Conservation (phyloP, 2,329 filamentous ascomycete species). For the Fusarium sp. region DNA sequence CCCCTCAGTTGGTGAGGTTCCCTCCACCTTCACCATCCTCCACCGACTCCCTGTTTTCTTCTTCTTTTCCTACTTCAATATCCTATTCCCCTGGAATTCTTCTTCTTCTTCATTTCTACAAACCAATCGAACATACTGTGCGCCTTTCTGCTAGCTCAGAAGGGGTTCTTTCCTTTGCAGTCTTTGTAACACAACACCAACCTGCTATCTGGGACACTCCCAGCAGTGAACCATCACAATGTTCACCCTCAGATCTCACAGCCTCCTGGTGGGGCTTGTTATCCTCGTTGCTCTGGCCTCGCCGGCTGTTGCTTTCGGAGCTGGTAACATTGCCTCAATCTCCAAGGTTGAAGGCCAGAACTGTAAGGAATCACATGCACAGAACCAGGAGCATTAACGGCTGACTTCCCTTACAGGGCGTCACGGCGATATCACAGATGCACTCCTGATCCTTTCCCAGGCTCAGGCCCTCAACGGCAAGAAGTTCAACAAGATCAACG, state of each 20-base stretch:
- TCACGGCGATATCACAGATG: slow-evolving; percentile 94
- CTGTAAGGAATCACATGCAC: slow-evolving; percentile 61
- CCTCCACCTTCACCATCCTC: slow-evolving; percentile 32
- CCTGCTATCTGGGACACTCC: slow-evolving; percentile 24
- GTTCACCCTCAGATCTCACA: slow-evolving; percentile 60
- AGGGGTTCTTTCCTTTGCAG: slow-evolving; percentile 27
- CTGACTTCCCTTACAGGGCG: slow-evolving; percentile 64
- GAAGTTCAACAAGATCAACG: slow-evolving; percentile 89
- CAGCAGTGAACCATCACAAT: slow-evolving; percentile 51
- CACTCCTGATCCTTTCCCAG: slow-evolving; percentile 77
- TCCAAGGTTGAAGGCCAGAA: slow-evolving; percentile 87
- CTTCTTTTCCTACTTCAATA: slow-evolving; percentile 18
- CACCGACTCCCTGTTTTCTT: slow-evolving; percentile 27
- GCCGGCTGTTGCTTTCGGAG: slow-evolving; percentile 82
- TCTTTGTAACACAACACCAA: slow-evolving; percentile 16
- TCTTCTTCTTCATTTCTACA: slow-evolving; percentile 7
- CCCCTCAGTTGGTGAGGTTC: slow-evolving; percentile 43
- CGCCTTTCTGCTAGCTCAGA: slow-evolving; percentile 37
- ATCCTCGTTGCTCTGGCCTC: slow-evolving; percentile 74
- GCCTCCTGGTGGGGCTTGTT: slow-evolving; percentile 65
- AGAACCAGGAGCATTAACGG: neutral
- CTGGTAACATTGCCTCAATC: slow-evolving; percentile 86
- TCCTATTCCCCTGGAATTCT: neutral
- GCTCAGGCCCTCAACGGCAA: slow-evolving; percentile 67
- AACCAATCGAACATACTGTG: neutral